Evolutionary conservation across 352 stramenopile genomes (phyloP).

Genomic region (Phytophthora capsici): DNA sequence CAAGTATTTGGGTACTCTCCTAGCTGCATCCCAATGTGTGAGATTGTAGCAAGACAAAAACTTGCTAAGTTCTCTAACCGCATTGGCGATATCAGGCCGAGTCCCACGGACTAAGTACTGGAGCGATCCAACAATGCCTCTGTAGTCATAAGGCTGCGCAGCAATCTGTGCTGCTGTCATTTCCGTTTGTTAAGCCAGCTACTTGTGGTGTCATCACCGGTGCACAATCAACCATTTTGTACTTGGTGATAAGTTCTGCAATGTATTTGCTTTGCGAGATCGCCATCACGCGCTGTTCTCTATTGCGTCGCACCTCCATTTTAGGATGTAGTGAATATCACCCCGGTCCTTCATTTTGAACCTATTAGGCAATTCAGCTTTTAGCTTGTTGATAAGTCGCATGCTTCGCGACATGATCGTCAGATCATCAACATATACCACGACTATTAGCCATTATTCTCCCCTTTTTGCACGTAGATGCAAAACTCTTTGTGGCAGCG

Average conservation of each 20-base stretch:
- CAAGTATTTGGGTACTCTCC: constrained; percentile 29
- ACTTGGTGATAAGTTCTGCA: neutral
- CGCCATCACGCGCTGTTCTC: constrained; percentile 1
- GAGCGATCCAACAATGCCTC: constrained; percentile 27
- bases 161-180: constrained; percentile 26
- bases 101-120: constrained; percentile 37
- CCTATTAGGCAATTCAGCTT: constrained; percentile 23
- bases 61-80: constrained; percentile 32
- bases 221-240: neutral
- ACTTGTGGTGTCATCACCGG: constrained; percentile 8
- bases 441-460: constrained; percentile 34
- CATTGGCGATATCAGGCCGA: constrained; percentile 38
- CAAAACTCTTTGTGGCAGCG: constrained; percentile 38
- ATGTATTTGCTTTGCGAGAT: neutral
- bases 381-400: constrained; percentile 21
- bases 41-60: constrained; percentile 37
- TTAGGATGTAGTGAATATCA: constrained; percentile 44
- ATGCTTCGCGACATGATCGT: constrained; percentile 28
- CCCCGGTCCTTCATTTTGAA: constrained; percentile 46
- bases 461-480: constrained; percentile 37
- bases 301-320: constrained; percentile 10
- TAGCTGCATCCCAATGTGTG: constrained; percentile 34
- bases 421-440: constrained; percentile 37
- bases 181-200: constrained; percentile 5
- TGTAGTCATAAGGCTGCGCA: constrained; percentile 28